Evolutionary conservation across 805 yeast species (phyloP), one percentile per base, ranked within the genome.

Genomic region (Vanderwaltozyma polyspora): DNA sequence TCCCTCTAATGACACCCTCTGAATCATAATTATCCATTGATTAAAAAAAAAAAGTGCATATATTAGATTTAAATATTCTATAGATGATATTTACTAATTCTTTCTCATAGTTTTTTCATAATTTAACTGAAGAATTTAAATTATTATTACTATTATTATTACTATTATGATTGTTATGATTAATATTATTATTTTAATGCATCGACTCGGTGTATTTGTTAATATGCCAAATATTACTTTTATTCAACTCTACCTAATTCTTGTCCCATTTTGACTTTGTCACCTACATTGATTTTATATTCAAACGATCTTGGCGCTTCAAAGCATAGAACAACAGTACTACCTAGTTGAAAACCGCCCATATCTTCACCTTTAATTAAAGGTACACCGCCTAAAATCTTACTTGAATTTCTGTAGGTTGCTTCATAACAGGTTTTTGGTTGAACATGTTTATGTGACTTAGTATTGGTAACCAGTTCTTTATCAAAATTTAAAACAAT

Each of bases 271-370:
- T 76, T 75, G 31, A 91, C 86, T 43, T 65, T 70, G 45, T 85
- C 78, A n/a, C 93, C 93, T 12, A 70, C 68, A 31, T 69, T 63
- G 29, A 86, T 68, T 25, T 70, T 62, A 51, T 86, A 91, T 49
- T 72, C 60, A 57, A 89, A 91, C 40, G 68, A 64, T 37, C 68
- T 70, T 18, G 98, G 98, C 2, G 96, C 98, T 62, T 91, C 98
- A 60, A 91, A 91, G 16, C 89, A 93, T 43, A 91, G 66, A 13
- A 91, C 98, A n/a, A 91, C 91, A 0, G 99, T 91, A 19, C 94
- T 80, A 0, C 99, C 99, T 34, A 91, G 67, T 64, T 82, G 82
- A 62, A 91, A 91, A 0, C 98, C 98, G 28, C 99, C 99, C 70
- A 91, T 81, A 59, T 91, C 95, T 50, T 84, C 82, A 27, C 98